phyloP scores from a whole-genome alignment of 495 filamentous ascomycete genomes.

The Lepidopterella palustris region DNA sequence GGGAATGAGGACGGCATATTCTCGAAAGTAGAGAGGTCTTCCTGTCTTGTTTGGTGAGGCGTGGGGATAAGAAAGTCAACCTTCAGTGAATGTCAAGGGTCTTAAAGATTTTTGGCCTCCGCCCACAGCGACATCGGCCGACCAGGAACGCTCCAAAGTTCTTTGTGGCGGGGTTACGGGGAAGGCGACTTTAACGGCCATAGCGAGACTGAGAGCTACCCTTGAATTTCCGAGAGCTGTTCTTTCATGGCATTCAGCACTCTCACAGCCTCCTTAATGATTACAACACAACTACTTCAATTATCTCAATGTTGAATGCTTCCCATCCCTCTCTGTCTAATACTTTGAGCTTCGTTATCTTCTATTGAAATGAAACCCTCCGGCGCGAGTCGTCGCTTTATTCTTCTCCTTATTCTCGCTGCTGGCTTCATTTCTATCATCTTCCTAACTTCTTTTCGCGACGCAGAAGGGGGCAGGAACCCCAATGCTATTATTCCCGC shows the following conservation, averaged over 20 bases:
- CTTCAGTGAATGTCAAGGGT: no score
- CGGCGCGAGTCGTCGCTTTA: constrained; percentile 24
- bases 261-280: neutral
- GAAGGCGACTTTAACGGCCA: no score
- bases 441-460: constrained; percentile 19
- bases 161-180: neutral
- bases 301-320: neutral
- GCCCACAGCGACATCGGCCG: constrained; percentile 6
- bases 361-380: constrained; percentile 14
- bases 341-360: neutral
- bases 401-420: constrained; percentile 24
- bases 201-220: no score
- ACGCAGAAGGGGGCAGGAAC: constrained; percentile 3
- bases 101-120: no score
- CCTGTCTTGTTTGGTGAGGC: neutral
- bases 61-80: neutral
- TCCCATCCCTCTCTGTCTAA: neutral
- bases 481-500: constrained; percentile 11
- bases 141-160: no score
- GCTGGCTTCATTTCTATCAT: constrained; percentile 26
- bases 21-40: neutral
- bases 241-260: neutral
- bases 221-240: neutral
- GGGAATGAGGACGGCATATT: constrained; percentile 52
- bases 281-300: neutral